phyloP scores from a whole-genome alignment of 2,329 filamentous ascomycete genomes.

The Colletotrichum sp. region DNA sequence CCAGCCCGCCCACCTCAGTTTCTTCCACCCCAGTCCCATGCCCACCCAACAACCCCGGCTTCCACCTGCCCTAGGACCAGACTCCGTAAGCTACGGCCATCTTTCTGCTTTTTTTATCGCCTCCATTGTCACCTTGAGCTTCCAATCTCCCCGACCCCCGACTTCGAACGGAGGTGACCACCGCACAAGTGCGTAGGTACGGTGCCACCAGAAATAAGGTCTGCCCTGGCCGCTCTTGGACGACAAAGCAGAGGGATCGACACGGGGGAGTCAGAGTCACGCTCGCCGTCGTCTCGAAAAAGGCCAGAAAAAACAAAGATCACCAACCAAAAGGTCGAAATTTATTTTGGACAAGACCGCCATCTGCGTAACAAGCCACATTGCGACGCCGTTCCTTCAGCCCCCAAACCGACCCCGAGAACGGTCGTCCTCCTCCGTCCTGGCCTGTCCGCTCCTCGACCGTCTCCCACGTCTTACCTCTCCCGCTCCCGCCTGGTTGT shows the following conservation, averaged over 20 bases:
- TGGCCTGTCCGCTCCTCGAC: neutral
- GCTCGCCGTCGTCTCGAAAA: neutral
- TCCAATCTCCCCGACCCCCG: neutral
- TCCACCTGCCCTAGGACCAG: neutral
- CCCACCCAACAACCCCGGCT: neutral
- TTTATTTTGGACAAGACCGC: neutral
- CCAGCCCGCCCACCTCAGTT: neutral
- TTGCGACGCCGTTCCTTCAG: constrained; percentile 15
- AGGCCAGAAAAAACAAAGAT: neutral
- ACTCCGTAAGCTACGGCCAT: neutral
- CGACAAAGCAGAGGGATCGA: neutral
- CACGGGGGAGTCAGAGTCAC: neutral
- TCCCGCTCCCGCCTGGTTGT: neutral
- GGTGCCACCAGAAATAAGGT: neutral
- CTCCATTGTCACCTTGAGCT: neutral
- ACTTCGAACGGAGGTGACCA: neutral
- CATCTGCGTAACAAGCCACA: constrained; percentile 9
- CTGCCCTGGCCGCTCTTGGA: neutral
- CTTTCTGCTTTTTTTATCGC: neutral
- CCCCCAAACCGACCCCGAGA: constrained; percentile 4
- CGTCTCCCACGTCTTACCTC: neutral
- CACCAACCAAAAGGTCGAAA: neutral
- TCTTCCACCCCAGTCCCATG: neutral
- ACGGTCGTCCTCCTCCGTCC: neutral
- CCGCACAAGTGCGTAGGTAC: neutral